These are phyloP conservation scores for Sclerotinia sclerotiorum DNA, from an alignment of 2,329 filamentous ascomycete species.

Conservation along the genomic window DNA sequence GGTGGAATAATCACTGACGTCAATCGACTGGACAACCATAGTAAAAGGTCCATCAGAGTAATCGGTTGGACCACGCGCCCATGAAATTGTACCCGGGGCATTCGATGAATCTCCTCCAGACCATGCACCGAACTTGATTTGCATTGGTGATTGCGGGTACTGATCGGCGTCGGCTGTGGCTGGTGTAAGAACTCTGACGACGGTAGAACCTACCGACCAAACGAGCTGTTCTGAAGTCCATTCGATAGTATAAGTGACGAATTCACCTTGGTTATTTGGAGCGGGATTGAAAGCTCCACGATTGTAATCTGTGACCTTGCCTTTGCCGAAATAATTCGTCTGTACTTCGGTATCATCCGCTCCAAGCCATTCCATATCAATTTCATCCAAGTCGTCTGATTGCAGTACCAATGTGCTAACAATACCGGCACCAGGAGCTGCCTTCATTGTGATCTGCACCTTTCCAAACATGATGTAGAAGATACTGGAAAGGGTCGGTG, in stretches of 20 bases:
- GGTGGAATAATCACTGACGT: constrained; percentile 88
- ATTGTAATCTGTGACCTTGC: constrained; percentile 80
- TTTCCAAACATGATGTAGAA: constrained; percentile 99
- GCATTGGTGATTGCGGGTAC: constrained; percentile 95
- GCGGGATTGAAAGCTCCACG: constrained; percentile 77
- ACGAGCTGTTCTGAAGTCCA: constrained; percentile 85
- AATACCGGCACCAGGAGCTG: constrained; percentile 85
- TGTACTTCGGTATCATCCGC: constrained; percentile 76
- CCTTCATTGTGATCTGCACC: constrained; percentile 81
- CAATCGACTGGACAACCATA: constrained; percentile 77
- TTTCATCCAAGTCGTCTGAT: constrained; percentile 91
- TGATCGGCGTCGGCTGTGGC: constrained; percentile 67
- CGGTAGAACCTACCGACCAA: constrained; percentile 79
- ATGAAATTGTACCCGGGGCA: constrained; percentile 76
- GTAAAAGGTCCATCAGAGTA: constrained; percentile 80
- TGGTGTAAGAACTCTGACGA: constrained; percentile 72
- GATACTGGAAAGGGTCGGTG: constrained; percentile 80
- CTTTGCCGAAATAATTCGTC: constrained; percentile 96
- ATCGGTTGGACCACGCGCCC: constrained; percentile 84
- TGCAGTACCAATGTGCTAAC: constrained; percentile 90
- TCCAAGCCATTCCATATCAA: constrained; percentile 96
- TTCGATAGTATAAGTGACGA: constrained; percentile 85
- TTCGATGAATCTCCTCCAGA: constrained; percentile 81
- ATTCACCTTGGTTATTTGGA: constrained; percentile 67
- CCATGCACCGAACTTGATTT: constrained; percentile 90